Evolutionary conservation across 495 filamentous ascomycete species (phyloP).

Genomic region (Immersiella caudata): DNA sequence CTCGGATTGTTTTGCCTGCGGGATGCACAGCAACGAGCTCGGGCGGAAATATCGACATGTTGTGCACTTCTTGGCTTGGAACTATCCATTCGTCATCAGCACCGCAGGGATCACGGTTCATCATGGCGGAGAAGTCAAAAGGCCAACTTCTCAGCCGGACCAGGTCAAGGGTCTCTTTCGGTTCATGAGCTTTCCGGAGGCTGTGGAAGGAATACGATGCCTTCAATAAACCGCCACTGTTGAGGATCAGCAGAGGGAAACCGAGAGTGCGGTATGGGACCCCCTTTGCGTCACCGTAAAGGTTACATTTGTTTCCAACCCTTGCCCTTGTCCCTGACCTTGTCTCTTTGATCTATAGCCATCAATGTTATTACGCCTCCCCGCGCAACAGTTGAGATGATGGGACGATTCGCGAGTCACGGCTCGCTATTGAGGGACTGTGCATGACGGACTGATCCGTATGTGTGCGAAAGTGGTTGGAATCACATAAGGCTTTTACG

Average conservation of each 20-base stretch:
- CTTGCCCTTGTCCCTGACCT: conserved; percentile 16
- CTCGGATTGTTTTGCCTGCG: background rate
- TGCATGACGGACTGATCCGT: background rate
- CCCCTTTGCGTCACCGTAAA: background rate
- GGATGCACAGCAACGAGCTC: background rate
- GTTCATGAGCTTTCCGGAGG: background rate
- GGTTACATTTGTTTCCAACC: conserved; percentile 10
- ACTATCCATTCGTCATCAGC: background rate
- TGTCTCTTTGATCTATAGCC: background rate
- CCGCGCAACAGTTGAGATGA: background rate
- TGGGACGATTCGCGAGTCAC: background rate
- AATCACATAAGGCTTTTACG: background rate
- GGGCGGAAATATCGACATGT: background rate
- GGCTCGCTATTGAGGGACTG: background rate
- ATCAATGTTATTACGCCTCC: conserved; percentile 8
- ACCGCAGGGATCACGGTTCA: background rate
- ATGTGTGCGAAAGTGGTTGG: background rate
- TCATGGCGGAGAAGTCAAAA: background rate
- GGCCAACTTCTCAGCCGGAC: background rate
- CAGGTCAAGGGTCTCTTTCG: background rate
- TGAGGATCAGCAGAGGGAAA: conserved; percentile 1
- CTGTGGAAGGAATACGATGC: background rate
- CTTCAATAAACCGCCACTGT: conserved; percentile 4
- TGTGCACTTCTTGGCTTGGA: background rate
- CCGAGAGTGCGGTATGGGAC: conserved; percentile 12